Base-by-base conservation (phyloP, 2,329 filamentous ascomycete species). In the Claviceps monticola region DNA sequence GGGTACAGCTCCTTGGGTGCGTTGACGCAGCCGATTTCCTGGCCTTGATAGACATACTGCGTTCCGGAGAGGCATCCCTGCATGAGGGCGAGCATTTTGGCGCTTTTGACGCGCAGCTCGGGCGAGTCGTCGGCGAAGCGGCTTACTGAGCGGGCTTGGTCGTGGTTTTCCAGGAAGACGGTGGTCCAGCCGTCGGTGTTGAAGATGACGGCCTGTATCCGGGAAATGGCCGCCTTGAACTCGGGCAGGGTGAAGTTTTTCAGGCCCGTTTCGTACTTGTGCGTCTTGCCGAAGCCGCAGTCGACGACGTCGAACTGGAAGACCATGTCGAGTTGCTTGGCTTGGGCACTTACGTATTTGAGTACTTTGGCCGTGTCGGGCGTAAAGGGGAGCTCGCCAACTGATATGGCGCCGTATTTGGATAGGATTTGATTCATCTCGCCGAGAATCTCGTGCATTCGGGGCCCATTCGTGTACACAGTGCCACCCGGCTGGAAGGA, bases 301-400 rank as follows among this genome's bases (percentile, higher is more conserved):
- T 83, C 75, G 7, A 85, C 79, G 11, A 82, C 73, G 56, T 81
- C 78, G 55, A 83, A 82, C 57, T 81, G 79, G 64, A 86, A 86
- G 1, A 84, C 79, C 83, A 86, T 86, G 61, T 80, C 76, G 48
- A 86, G 66, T 62, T 84, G 76, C 53, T 74, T 74, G 51, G 78
- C 75, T 29, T 72, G 65, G 0, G 77, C 73, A 3, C 74, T 74
- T 14, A 85, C 78, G 56, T 83, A 85, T 17, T 71, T 61, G 7
- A 84, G 64, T 1, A 85, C 79, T 39, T 77, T 70, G 3, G 66
- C 63, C 29, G 75, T 71, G 51, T 83, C 74, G 0, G 77, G 80
- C 0, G 82, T 83, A 57, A 76, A 67, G 0, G 82, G 80, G 26
- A 85, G 75, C 64, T 88, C 84, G 48, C 84, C 84, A 0, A 87